Base-by-base conservation (phyloP, 257 asterid genomes). In the Solanum microdontum region DNA sequence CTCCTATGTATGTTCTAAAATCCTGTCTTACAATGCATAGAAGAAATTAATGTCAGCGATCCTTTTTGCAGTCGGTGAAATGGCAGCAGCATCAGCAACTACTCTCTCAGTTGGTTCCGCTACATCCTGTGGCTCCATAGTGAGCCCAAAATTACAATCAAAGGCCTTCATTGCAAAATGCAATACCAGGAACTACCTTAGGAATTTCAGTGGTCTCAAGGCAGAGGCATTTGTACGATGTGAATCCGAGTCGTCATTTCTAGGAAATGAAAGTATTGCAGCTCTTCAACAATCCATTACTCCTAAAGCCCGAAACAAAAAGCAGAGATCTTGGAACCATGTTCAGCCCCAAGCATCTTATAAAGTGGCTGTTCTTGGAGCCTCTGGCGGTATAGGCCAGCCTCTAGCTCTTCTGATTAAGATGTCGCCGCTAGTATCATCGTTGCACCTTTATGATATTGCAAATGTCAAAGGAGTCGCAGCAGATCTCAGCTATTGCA, bases 391-490 rank as follows among this genome's bases (percentile, higher is more conserved):
- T 9, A 83, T 87, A 43, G 89, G 89, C n/a, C 89, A 87, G 40
- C 75, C 89, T 33, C 87, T 86, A 86, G 48, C 88, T 13, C 84
- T 87, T 21, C 76, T 87, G 73, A 83, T 87, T 66, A 87, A 87
- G 84, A 87, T 87, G 89, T 87, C 89, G 2, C 89, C 89, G 1
- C 85, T 87, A 55, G 89, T 87, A 3, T 87, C 87, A 34, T 76
- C 37, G 1, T 55, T 87, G 60, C 66, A 87, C 48, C 89, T 87
- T 8, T 87, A 87, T 8, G 89, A 87, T 87, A 83, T 87, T 12
- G 89, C 89, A 32, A 87, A 87, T 72, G 89, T 87, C 60, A 70
- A 83, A 51, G 89, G 89, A 32, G 89, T 87, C 36, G 87, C 87
- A 8, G 84, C 87, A 48, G 89, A 87, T 83, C 89, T 87, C 4